phyloP scores from a whole-genome alignment of 345 rosid genomes.

The Brassica napus region Da-Ae NC_063452.1:443001-443500 shows the following conservation, averaged over 20 bases:
- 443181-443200: constrained; percentile 95
- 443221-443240: constrained; percentile 89
- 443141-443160: constrained; percentile 92
- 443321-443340: constrained; percentile 5
- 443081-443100: not conserved
- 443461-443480: constrained; percentile 32
- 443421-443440: not conserved
- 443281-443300: constrained; percentile 57
- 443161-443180: constrained; percentile 77
- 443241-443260: constrained; percentile 94
- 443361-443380: constrained; percentile 17
- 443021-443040: not conserved
- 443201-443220: constrained; percentile 98
- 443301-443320: constrained; percentile 15
- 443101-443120: not conserved
- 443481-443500: constrained; percentile 20
- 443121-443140: constrained; percentile 93
- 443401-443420: not conserved
- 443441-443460: constrained; percentile 8
- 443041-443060: not conserved
- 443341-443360: constrained; percentile 16
- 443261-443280: constrained; percentile 85
- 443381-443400: constrained; percentile 2
- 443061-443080: not conserved
- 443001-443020: constrained; percentile 4